Evolutionary conservation across 2,329 filamentous ascomycete species (phyloP), one percentile per base, ranked within the genome.

Genomic region (Trichoderma breve): DNA sequence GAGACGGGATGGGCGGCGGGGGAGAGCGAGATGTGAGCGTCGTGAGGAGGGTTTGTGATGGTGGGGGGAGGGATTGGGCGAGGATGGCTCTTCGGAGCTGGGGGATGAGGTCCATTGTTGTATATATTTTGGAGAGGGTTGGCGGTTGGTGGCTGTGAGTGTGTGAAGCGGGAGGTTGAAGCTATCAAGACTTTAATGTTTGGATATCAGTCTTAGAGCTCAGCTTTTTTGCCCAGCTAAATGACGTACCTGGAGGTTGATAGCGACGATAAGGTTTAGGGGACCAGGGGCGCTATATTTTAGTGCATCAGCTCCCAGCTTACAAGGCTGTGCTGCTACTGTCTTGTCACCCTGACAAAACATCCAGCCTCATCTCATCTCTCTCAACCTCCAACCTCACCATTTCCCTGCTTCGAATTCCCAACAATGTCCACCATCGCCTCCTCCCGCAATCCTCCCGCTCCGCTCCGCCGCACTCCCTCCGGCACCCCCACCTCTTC

Each of bases 401-500:
- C 6, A 36, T 39, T 91, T 18, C 3, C 26, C 26, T 1, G 2
- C 15, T 14, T 11, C 28, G n/a, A 21, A n/a, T 15, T 15, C 53
- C 15, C 73, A 74, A 34, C 57, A 11, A 91, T 91, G 89, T 90
- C 89, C 9, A 90, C 89, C 55, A 91, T 91, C 74, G 88, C 89
- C 53, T 86, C 87, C 11, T 89, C 89, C 28, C 87, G 89, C 72
- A 89, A 91, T 53, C 83, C 86, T 55, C 77, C 91, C 83, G 70
- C 88, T 82, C 75, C 87, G 82, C 55, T 90, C 86, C 80, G 88
- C 82, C 84, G 90, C 77, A 83, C 89, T 78, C 79, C 89, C 83
- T 86, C 86, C 14, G 80, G 81, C 72, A 84, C 91, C 4, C 92
- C 93, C 1, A 91, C 91, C 7, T 92, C 91, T 51, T 96, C 94